These are phyloP conservation scores for Panicum miliaceum DNA, from an alignment of 176 grass and related monocot genomes.

Conservation along the genomic window DNA sequence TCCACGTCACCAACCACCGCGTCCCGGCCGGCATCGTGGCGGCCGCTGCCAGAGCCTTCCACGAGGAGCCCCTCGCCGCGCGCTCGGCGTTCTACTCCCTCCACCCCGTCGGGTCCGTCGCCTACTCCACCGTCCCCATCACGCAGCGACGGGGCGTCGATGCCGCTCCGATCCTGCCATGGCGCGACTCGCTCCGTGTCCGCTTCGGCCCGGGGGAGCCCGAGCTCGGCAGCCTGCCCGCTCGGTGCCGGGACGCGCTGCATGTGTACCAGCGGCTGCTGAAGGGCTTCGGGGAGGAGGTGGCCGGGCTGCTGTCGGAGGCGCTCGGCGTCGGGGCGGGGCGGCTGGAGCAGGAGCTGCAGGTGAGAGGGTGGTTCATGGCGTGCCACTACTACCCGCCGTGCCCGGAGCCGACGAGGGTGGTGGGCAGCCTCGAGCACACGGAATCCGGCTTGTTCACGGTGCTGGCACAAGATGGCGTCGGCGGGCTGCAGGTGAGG, in stretches of 20 bases:
- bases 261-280: constrained; percentile 26
- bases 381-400: constrained; percentile 61
- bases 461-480: constrained; percentile 42
- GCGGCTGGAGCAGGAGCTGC: constrained; percentile 36
- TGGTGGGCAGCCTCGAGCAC: constrained; percentile 42
- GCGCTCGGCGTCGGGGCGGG: constrained; percentile 38
- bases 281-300: constrained; percentile 22
- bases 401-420: constrained; percentile 47
- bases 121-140: constrained; percentile 52
- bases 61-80: constrained; percentile 37
- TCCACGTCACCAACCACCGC: constrained; percentile 54
- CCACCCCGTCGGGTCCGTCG: background rate
- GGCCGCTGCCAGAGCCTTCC: constrained; percentile 43
- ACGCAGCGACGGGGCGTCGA: background rate
- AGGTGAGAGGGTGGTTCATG: constrained; percentile 40
- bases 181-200: constrained; percentile 49
- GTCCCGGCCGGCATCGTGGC: constrained; percentile 21
- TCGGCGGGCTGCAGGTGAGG: constrained; percentile 49
- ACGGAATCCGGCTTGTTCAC: constrained; percentile 55
- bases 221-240: constrained; percentile 33
- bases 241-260: constrained; percentile 38
- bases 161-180: constrained; percentile 12
- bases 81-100: constrained; percentile 47
- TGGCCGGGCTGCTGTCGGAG: constrained; percentile 50
- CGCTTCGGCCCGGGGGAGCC: constrained; percentile 27